Percentiles rank a stretch among this genome's conserved stretches.
Evolutionary conservation across 352 stramenopile species (phyloP).

Genomic region (Albugo laibachii): DNA sequence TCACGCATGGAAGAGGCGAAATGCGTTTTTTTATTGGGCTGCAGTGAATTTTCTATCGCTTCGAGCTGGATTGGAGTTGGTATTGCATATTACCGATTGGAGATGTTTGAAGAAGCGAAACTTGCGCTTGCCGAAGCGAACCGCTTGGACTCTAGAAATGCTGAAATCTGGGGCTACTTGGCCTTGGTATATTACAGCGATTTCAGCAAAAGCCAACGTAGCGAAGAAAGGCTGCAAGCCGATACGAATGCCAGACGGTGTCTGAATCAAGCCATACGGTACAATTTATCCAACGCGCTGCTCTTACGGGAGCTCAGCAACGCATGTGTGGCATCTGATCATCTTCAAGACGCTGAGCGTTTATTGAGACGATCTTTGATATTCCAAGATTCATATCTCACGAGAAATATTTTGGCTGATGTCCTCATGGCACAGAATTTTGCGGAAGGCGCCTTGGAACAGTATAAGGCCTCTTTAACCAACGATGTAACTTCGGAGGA

Average conservation of each 20-base stretch:
- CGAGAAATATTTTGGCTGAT: slow-evolving; percentile 54
- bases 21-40: slow-evolving; percentile 26
- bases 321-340: slow-evolving; percentile 54
- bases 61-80: slow-evolving; percentile 65
- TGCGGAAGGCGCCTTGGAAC: slow-evolving; percentile 38
- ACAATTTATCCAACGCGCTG: slow-evolving; percentile 33
- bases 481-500: slow-evolving; percentile 15
- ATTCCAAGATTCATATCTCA: slow-evolving; percentile 51
- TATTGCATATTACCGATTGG: slow-evolving; percentile 40
- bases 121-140: slow-evolving; percentile 58
- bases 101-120: slow-evolving; percentile 31
- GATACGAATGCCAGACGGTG: not conserved
- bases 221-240: slow-evolving; percentile 21
- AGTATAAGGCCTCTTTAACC: slow-evolving; percentile 48
- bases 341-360: slow-evolving; percentile 45
- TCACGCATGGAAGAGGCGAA: slow-evolving; percentile 36
- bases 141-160: slow-evolving; percentile 32
- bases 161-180: slow-evolving; percentile 62
- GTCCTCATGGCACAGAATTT: slow-evolving; percentile 63
- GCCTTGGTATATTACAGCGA: slow-evolving; percentile 27
- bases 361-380: slow-evolving; percentile 41
- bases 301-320: slow-evolving; percentile 65
- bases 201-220: slow-evolving; percentile 11
- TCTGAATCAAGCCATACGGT: slow-evolving; percentile 33
- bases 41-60: slow-evolving; percentile 36